Evolutionary conservation across 768 basidiomycete species (phyloP), one percentile per base, ranked within the genome.

Genomic region (Guyanaporus albipodus): DNA sequence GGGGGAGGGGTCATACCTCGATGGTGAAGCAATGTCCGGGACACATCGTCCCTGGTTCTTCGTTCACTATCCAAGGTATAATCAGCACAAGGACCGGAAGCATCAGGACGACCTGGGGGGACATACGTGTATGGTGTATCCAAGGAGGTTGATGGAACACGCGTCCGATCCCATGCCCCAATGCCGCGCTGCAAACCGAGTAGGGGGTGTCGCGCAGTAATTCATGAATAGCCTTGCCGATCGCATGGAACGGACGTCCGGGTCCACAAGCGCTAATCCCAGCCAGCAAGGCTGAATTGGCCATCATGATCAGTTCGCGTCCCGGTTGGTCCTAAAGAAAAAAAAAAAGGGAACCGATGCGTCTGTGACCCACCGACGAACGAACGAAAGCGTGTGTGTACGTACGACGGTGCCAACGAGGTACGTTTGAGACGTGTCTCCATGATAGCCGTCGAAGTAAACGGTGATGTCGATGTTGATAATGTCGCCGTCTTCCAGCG

Each of bases 11-110:
- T 42, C 70, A 15, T 48, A 84, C 89, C 76, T 96, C 93, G 32
- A 96, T 92, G 0, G 93, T 95, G 58, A 96, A 95, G 59, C 90
- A 91, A 62, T 95, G 82, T 0, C 93, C 92, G 0, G 85, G 85
- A 42, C 66, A 62, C 92, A 96, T 94, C 14, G 75, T 59, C 1
- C 83, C 91, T 2, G 87, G 85, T 49, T 91, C 90, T 18, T 87
- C 80, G 50, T 94, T 94, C 42, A 76, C 91, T 92, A 52, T n/a
- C 39, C 12, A 46, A 21, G 8, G 17, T 10, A 8, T n/a, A n/a
- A n/a, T 48, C 24, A 27, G 18, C 32, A n/a, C 11, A 5, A 11
- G 27, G n/a, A 12, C 12, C 21, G 9, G 4, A 49, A 6, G 21
- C 4, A 4, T n/a, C 0, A 12, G 19, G 34, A 29, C 34, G 0